These are phyloP conservation scores for Syncephalastrum racemosum DNA, from an alignment of 371 early-diverging fungal species.

Conservation along the genomic window DNA sequence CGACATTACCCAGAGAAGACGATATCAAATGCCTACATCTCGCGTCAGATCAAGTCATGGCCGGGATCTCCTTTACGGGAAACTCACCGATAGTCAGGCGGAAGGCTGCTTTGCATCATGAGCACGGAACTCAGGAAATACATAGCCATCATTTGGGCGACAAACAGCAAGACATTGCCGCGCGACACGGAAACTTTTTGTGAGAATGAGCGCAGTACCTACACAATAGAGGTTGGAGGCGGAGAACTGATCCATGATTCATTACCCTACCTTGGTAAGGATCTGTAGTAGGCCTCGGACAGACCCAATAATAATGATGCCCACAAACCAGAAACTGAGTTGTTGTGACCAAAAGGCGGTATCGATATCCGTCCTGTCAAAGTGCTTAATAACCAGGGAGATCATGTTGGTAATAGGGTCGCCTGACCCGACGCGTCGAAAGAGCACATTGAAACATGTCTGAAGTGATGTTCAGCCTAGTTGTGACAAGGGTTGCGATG, in stretches of 20 bases:
- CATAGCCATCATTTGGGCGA: conserved; percentile 90
- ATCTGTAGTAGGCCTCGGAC: conserved; percentile 85
- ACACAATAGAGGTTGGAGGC: not conserved
- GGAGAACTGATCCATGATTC: not conserved
- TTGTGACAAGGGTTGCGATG: not conserved
- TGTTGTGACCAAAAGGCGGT: conserved; percentile 88
- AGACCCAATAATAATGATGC: conserved; percentile 82
- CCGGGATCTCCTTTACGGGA: not conserved
- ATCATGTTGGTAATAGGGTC: conserved; percentile 88
- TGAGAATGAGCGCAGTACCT: conserved; percentile 67
- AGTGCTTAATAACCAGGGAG: conserved; percentile 65
- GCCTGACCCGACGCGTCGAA: conserved; percentile 69
- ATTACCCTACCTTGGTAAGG: conserved; percentile 63
- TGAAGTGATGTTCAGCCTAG: conserved; percentile 14
- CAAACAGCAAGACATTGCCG: conserved; percentile 70
- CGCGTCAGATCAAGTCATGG: not conserved
- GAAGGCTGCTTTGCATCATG: conserved; percentile 88
- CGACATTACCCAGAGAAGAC: conserved; percentile 70
- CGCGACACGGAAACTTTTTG: conserved; percentile 57
- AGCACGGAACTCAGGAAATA: conserved; percentile 89
- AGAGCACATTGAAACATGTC: conserved; percentile 77
- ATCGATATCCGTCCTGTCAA: conserved; percentile 65
- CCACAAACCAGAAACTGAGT: conserved; percentile 88
- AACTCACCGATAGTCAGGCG: conserved; percentile 72
- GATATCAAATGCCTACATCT: conserved; percentile 70